Percentiles rank a stretch among this genome's conserved stretches.
phyloP scores from a whole-genome alignment of 2,329 filamentous ascomycete species.

The Colletotrichum costaricense region DNA sequence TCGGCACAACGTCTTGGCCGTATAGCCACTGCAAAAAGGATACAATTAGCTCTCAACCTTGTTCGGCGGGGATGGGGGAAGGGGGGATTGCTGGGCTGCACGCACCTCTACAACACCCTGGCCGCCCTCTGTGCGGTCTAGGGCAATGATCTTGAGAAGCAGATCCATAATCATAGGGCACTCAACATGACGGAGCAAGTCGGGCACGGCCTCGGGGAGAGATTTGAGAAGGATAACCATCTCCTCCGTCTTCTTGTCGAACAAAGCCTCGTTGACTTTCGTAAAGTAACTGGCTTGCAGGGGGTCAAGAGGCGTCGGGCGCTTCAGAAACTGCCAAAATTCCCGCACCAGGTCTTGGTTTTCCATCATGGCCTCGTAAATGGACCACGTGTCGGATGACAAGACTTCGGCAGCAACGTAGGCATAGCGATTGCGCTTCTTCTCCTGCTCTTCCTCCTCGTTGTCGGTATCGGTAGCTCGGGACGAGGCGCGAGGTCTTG shows the following conservation, averaged over 20 bases:
- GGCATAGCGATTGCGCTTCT: conserved; percentile 91
- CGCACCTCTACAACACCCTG: conserved; percentile 93
- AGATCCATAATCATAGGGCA: conserved; percentile 99
- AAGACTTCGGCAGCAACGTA: conserved; percentile 94
- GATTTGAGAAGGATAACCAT: conserved; percentile 93
- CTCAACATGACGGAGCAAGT: conserved; percentile 93
- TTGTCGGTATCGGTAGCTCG: conserved; percentile 59
- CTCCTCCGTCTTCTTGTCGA: conserved; percentile 97
- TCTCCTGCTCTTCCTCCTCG: conserved; percentile 83
- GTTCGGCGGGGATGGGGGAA: conserved; percentile 5
- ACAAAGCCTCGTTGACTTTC: conserved; percentile 96
- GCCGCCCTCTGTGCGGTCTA: conserved; percentile 92
- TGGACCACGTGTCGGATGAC: conserved; percentile 96
- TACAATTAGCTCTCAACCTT: neutral
- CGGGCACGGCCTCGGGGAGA: conserved; percentile 82
- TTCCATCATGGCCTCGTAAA: conserved; percentile 91
- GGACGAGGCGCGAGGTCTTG: conserved; percentile 65
- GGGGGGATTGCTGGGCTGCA: conserved; percentile 29
- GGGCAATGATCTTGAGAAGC: conserved; percentile 93
- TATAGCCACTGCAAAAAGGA: conserved; percentile 81
- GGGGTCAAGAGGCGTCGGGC: conserved; percentile 87
- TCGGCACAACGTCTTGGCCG: conserved; percentile 87
- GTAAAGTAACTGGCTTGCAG: conserved; percentile 98
- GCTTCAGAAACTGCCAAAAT: conserved; percentile 92
- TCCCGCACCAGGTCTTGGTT: conserved; percentile 81